Evolutionary conservation across 2,329 filamentous ascomycete species (phyloP), one percentile per base, ranked within the genome.

Genomic region (Fusarium incarnatum): DNA sequence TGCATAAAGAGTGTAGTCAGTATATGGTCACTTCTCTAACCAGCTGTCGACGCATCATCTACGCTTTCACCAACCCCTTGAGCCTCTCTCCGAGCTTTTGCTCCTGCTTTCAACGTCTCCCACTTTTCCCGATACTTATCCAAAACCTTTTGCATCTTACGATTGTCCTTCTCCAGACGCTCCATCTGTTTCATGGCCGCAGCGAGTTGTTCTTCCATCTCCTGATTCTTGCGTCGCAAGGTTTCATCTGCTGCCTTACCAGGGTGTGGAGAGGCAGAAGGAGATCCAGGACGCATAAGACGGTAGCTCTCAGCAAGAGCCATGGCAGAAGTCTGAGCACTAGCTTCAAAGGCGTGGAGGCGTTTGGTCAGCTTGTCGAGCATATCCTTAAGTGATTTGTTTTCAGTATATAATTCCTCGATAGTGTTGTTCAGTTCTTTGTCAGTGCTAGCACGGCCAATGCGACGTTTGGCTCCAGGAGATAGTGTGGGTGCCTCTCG

Each of bases 261-360:
- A 44, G 71, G 50, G 59, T 75, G 66, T 28, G 70, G 65, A 20
- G 77, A 67, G 42, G 83, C 68, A 67, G 78, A 73, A 3, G 88
- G 88, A 40, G 87, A 89, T 7, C 83, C 83, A 2, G 88, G 87
- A 16, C 86, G 83, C 80, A 88, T 86, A 8, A 91, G 79, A n/a
- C 88, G 84, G 77, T 89, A 90, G 72, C 93, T 97, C 78, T 98
- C 94, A 16, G 94, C 93, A 34, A 98, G 86, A 5, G 94, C 93
- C 81, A 94, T 88, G 56, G 92, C 93, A 40, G 92, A 94, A 68
- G 91, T 94, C 80, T 98, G 96, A 0, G 94, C 94, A 74, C 93
- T 94, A 41, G 94, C 91, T 80, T 99, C 95, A 82, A 97, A 99
- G 67, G 94, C 92, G 75, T 96, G 92, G n/a, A 99, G 87, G 1